These are phyloP conservation scores for Neostapfia colusana DNA, from an alignment of 176 grass and related monocot species.

Conservation along the genomic window DNA sequence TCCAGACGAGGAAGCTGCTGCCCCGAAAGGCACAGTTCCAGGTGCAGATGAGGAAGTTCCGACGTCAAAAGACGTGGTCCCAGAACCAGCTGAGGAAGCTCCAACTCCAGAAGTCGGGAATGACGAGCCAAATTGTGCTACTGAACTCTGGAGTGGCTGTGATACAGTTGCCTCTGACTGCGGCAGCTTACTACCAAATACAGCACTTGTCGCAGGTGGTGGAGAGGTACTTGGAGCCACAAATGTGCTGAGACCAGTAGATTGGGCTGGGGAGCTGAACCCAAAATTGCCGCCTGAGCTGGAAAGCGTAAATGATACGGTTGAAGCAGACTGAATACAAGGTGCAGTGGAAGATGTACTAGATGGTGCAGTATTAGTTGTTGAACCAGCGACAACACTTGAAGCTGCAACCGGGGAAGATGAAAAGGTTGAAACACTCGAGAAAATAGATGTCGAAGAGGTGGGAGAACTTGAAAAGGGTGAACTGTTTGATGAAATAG, in stretches of 20 bases:
- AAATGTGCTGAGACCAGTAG: constrained; percentile 37
- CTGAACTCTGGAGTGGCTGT: constrained; percentile 34
- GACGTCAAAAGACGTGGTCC: constrained; percentile 19
- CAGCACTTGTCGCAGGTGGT: constrained; percentile 19
- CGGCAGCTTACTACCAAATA: constrained; percentile 40
- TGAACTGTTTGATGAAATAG: constrained; percentile 18
- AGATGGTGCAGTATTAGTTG: constrained; percentile 18
- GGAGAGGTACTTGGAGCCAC: constrained; percentile 35
- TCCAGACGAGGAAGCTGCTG: constrained; percentile 14
- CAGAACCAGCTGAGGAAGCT: constrained; percentile 32
- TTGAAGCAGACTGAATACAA: constrained; percentile 33
- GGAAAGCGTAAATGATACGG: constrained; percentile 40
- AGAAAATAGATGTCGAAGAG: constrained; percentile 23
- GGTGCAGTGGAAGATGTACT: constrained; percentile 28
- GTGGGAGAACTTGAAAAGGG: constrained; percentile 32
- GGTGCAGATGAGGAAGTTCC: constrained; percentile 18
- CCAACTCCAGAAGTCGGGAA: constrained; percentile 31
- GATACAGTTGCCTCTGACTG: constrained; percentile 33
- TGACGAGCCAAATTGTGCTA: constrained; percentile 40
- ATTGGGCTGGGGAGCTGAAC: constrained; percentile 49
- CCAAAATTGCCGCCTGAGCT: constrained; percentile 43
- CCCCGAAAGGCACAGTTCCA: background rate
- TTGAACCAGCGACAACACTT: constrained; percentile 17
- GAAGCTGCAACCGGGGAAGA: constrained; percentile 25
- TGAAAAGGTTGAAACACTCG: constrained; percentile 21